Conservation (phyloP, 805 yeast species). For the Candida ascalaphidarum region DNA sequence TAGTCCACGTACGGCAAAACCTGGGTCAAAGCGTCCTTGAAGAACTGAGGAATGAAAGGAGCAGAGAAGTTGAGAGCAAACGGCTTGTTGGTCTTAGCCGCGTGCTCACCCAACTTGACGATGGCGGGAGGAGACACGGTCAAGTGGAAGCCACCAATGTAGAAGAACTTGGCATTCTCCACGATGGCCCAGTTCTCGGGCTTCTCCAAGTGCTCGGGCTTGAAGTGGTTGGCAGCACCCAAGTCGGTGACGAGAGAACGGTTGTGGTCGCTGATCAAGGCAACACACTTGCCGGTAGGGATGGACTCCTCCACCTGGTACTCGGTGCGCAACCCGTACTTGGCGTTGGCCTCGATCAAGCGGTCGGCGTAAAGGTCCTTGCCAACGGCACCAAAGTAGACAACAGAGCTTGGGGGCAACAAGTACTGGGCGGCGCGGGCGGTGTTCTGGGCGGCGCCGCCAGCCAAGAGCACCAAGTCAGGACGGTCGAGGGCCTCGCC, state of each 20-base stretch:
- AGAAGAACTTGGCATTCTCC: constrained; percentile 71
- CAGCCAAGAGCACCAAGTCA: constrained; percentile 74
- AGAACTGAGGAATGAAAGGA: constrained; percentile 92
- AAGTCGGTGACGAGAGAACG: constrained; percentile 94
- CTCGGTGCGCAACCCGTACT: constrained; percentile 81
- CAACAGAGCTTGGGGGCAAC: constrained; percentile 73
- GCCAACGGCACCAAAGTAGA: constrained; percentile 95
- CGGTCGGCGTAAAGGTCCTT: constrained; percentile 79
- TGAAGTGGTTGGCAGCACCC: constrained; percentile 97
- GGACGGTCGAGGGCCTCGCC: constrained; percentile 61
- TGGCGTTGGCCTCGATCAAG: constrained; percentile 71
- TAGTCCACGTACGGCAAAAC: constrained; percentile 82
- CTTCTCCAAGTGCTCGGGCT: constrained; percentile 74
- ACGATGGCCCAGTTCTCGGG: constrained; percentile 88
- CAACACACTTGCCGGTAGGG: constrained; percentile 98
- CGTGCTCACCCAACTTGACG: constrained; percentile 81
- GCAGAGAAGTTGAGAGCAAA: constrained; percentile 87
- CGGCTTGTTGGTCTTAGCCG: constrained; percentile 70
- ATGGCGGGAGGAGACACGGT: constrained; percentile 97
- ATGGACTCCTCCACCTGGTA: constrained; percentile 71
- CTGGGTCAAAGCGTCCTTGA: constrained; percentile 81
- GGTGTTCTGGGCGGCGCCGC: constrained; percentile 99
- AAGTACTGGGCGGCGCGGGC: constrained; percentile 97
- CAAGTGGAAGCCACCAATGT: constrained; percentile 98
- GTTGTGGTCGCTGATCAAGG: constrained; percentile 77